These are phyloP conservation scores for Penicillium verhagenii DNA, from an alignment of 495 filamentous ascomycete genomes.

Conservation along the genomic window DNA sequence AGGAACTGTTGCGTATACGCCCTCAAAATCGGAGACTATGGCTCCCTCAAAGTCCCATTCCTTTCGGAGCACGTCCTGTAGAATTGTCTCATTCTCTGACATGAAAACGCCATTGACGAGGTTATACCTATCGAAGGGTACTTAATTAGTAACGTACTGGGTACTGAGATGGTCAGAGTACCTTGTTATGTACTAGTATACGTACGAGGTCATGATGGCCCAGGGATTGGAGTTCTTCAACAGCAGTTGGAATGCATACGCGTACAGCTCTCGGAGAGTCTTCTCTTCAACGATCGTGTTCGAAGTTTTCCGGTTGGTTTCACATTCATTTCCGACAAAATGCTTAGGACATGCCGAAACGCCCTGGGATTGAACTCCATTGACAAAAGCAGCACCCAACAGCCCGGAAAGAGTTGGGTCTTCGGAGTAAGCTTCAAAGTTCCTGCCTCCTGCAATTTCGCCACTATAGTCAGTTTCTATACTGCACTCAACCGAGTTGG, in stretches of 20 bases:
- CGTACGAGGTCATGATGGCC: conserved; percentile 4
- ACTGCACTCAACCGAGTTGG: neutral
- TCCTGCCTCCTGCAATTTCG: conserved; percentile 11
- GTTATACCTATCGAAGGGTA: neutral
- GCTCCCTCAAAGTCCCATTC: neutral
- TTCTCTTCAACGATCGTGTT: neutral
- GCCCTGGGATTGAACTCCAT: conserved; percentile 61
- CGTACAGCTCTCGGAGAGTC: conserved; percentile 54
- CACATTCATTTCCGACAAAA: conserved; percentile 65
- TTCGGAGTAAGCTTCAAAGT: conserved; percentile 67
- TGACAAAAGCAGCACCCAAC: conserved; percentile 55
- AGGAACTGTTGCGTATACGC: neutral
- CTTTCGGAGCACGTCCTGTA: neutral
- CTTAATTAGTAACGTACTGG: too few species aligned
- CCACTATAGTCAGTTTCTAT: neutral
- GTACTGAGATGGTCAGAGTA: too few species aligned
- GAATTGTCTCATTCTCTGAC: neutral
- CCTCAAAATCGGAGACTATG: conserved; percentile 2
- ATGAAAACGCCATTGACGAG: neutral
- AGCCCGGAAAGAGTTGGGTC: conserved; percentile 64
- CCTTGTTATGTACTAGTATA: neutral
- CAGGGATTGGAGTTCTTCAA: conserved; percentile 32
- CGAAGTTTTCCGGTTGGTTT: conserved; percentile 35
- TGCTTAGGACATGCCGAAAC: conserved; percentile 65
- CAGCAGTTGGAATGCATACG: conserved; percentile 63